phyloP scores from a whole-genome alignment of 2,329 filamentous ascomycete species.

The Claviceps sp. region DNA sequence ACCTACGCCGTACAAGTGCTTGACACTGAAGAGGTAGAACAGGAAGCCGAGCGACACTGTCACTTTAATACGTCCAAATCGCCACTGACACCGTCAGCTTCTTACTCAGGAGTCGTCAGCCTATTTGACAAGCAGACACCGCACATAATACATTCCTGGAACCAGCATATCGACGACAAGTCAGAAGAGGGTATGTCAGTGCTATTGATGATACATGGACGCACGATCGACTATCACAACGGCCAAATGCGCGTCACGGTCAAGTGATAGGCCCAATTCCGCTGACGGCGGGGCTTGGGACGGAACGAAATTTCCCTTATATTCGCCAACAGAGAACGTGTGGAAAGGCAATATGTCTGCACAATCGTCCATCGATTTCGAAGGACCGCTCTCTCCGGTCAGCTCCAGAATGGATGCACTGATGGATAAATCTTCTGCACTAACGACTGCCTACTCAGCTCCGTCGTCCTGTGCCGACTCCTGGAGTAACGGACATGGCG shows the following conservation, averaged over 20 bases:
- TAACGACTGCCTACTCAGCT: conserved; percentile 30
- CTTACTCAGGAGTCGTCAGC: too few relatives aligned
- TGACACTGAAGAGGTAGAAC: background rate
- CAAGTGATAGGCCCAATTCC: conserved; percentile 30
- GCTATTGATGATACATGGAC: conserved; percentile 35
- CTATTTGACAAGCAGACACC: background rate
- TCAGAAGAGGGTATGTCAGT: conserved; percentile 23
- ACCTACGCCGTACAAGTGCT: background rate
- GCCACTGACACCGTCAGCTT: background rate
- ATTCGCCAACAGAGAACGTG: conserved; percentile 18
- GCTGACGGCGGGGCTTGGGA: conserved; percentile 26
- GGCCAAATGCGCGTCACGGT: conserved; percentile 32
- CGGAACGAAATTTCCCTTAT: conserved; percentile 16
- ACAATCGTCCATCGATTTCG: conserved; percentile 23
- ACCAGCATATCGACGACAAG: background rate
- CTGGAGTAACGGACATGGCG: conserved; percentile 29
- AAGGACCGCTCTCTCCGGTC: conserved; percentile 39
- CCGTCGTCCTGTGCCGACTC: conserved; percentile 33
- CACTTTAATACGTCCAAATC: background rate
- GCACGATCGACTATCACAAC: conserved; percentile 26
- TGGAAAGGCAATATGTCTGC: conserved; percentile 15
- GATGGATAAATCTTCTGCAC: conserved; percentile 25
- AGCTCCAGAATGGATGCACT: conserved; percentile 35
- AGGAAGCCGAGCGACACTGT: background rate
- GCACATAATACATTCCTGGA: background rate